A percentile compares a stretch with the other conserved stretches of the same genome.
phyloP scores from a whole-genome alignment of 768 basidiomycete species.

The Candolleomyces aberdarensis region DNA sequence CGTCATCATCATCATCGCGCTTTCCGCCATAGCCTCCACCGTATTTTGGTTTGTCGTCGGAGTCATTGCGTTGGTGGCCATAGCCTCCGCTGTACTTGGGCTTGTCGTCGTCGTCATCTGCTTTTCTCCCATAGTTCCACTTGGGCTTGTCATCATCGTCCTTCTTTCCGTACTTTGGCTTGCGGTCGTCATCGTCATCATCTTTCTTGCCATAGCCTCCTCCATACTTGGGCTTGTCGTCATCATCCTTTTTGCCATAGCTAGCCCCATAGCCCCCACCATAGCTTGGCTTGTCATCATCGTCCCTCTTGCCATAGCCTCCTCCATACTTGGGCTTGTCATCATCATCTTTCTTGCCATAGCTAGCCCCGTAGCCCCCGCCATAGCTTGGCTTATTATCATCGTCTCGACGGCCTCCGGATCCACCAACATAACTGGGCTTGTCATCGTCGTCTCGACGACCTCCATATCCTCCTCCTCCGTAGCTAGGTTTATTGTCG shows the following conservation, averaged over 20 bases:
- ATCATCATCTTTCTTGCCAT: conserved; percentile 11
- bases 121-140: conserved; percentile 6
- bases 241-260: conserved; percentile 12
- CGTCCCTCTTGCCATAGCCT: conserved; percentile 1
- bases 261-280: conserved; percentile 11
- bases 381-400: conserved; percentile 5
- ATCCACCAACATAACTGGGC: background rate
- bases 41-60: conserved; percentile 13
- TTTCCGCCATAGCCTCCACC: conserved; percentile 11
- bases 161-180: background rate
- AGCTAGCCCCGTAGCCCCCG: conserved; percentile 10
- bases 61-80: conserved; percentile 11
- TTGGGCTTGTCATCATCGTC: conserved; percentile 9
- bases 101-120: conserved; percentile 6
- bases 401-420: background rate
- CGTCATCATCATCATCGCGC: conserved; percentile 11
- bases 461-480: conserved; percentile 8
- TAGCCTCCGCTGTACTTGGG: conserved; percentile 8
- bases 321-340: conserved; percentile 11
- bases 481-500: conserved; percentile 4
- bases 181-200: background rate
- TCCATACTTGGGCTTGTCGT: conserved; percentile 13
- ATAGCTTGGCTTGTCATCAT: conserved; percentile 8
- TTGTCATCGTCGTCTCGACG: background rate
- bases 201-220: background rate